These are phyloP conservation scores for Rhipidocladum racemiflorum DNA, from an alignment of 176 grass and related monocot species.

Conservation along the genomic window DNA sequence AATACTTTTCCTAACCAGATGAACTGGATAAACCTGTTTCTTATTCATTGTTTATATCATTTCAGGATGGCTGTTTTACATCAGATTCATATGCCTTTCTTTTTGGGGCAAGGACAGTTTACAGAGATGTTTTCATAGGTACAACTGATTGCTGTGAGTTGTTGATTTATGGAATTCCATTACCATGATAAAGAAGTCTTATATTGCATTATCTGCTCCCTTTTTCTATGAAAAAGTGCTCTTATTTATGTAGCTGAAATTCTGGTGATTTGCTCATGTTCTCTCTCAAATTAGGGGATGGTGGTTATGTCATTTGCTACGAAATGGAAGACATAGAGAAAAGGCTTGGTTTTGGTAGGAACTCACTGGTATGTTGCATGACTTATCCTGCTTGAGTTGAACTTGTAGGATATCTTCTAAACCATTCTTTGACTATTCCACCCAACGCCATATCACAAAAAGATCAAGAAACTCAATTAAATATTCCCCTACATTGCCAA, in stretches of 20 bases:
- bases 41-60: too few relatives aligned
- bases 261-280: conserved; percentile 5
- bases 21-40: too few relatives aligned
- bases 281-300: too few relatives aligned
- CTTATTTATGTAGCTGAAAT: conserved; percentile 29
- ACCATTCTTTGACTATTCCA: not conserved
- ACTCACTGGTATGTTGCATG: conserved; percentile 39
- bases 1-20: too few relatives aligned
- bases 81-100: too few relatives aligned
- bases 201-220: conserved; percentile 14
- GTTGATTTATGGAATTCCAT: not conserved
- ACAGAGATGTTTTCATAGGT: too few relatives aligned
- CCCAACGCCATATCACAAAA: not conserved
- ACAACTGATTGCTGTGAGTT: too few relatives aligned
- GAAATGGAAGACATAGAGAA: too few relatives aligned
- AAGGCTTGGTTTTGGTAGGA: too few relatives aligned
- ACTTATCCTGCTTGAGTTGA: conserved; percentile 15
- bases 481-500: not conserved
- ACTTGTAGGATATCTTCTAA: conserved; percentile 5
- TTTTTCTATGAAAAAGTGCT: not conserved
- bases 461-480: not conserved
- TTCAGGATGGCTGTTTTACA: too few relatives aligned
- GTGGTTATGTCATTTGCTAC: too few relatives aligned
- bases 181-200: not conserved
- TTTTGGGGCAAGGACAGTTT: too few relatives aligned